Conservation (phyloP, 2,329 filamentous ascomycete genomes). For the Dryadomyces sulphureus region DNA sequence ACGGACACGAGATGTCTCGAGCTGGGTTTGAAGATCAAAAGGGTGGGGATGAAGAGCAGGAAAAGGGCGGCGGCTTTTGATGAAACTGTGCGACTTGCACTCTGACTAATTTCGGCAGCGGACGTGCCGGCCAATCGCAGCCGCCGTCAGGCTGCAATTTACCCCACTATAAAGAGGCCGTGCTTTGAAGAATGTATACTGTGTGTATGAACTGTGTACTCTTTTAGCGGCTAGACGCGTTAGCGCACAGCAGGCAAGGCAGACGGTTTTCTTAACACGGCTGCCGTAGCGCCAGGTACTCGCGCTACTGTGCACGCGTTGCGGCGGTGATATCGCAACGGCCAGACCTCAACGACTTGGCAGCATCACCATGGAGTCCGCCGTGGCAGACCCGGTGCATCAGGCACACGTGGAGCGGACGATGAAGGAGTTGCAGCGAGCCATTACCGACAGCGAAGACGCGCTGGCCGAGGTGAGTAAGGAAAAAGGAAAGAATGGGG, state of each 20-base stretch:
- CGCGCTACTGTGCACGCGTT: neutral
- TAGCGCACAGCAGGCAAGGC: neutral
- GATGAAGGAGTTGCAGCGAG: slow-evolving; percentile 47
- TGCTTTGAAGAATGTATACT: neutral
- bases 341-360: too few relatives aligned
- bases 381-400: slow-evolving; percentile 23
- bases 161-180: neutral
- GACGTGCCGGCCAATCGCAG: neutral
- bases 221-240: neutral
- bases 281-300: neutral
- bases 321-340: too few relatives aligned
- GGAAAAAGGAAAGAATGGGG: too few relatives aligned
- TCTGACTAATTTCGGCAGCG: neutral
- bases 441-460: slow-evolving; percentile 38
- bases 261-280: neutral
- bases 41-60: neutral
- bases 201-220: neutral
- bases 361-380: slow-evolving; percentile 8
- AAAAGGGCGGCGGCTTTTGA: slow-evolving; percentile 1
- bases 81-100: slow-evolving; percentile 1
- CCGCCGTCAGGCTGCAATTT: too few relatives aligned
- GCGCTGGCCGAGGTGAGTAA: slow-evolving; percentile 29
- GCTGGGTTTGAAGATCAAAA: neutral
- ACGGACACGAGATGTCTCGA: slow-evolving; percentile 1
- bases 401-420: slow-evolving; percentile 49